Evolutionary conservation across 306 rosid genomes (phyloP), one percentile per base, ranked within the genome.

Genomic region (Sindora glabra): DNA sequence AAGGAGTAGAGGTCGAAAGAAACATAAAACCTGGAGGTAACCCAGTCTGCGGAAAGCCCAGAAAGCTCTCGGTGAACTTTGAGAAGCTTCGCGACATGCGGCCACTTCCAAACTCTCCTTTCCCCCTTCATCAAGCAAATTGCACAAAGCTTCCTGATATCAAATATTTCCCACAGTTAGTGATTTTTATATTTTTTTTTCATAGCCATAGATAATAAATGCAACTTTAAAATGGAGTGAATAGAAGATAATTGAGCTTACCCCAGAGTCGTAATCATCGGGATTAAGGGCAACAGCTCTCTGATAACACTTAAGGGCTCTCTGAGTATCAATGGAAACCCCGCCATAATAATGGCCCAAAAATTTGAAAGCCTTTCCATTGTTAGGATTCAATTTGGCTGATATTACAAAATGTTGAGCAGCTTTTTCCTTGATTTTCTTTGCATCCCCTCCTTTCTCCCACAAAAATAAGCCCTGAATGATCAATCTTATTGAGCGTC

Each of bases 41-140:
- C 97, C 97, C 78, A 85, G 54, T 75, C 97, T 83, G 69, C 83
- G 86, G 45, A 85, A 87, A 29, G 96, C 97, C 97, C 96, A 91
- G 59, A 85, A 87, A 50, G 97, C 97, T 59, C 83, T 80, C 0
- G 97, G 95, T 3, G 96, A 91, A 62, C 63, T 81, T 40, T 69
- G 50, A 17, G 96, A 78, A 44, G 95, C 96, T 41, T 87, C 86
- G 15, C 63, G 70, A 77, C 97, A 91, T 46, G 79, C 58, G n/a
- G 90, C 76, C 45, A 65, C 71, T 77, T 81, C 89, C 77, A 91
- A 62, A 53, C 68, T 81, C 64, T 83, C 83, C 52, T 85, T 91
- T 42, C 97, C 89, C 8, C 49, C 70, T 59, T 39, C 65, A 70
- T 91, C 89, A 83, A 91, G 72, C 60, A 91, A 72, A 71, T 85